A percentile compares a stretch with the other conserved stretches of the same genome.
Conservation (phyloP, 192 early-diverging fungal species). For the Haplosporangium gracile region DNA sequence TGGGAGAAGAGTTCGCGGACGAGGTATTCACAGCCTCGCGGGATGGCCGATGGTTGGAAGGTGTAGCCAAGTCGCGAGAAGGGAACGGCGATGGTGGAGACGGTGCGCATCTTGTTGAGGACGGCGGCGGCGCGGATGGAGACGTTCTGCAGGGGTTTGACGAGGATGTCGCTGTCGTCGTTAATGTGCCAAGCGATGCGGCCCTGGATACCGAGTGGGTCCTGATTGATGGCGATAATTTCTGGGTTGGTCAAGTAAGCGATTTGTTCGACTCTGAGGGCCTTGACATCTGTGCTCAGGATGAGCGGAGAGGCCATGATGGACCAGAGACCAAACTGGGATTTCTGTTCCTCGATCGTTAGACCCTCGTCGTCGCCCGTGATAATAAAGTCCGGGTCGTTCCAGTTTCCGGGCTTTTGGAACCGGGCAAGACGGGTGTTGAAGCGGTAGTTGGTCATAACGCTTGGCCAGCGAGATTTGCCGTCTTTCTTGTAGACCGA, state of each 20-base stretch:
- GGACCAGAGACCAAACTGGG: slow-evolving; percentile 71
- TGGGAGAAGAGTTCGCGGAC: slow-evolving; percentile 41
- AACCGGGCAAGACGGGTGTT: slow-evolving; percentile 54
- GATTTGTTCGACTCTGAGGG: slow-evolving; percentile 33
- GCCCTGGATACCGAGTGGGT: slow-evolving; percentile 60
- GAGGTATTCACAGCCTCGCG: slow-evolving; percentile 12
- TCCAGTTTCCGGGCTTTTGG: slow-evolving; percentile 54
- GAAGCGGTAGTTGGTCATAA: slow-evolving; percentile 59
- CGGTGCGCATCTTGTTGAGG: slow-evolving; percentile 29
- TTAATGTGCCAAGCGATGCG: slow-evolving; percentile 24
- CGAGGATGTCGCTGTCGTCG: slow-evolving; percentile 25
- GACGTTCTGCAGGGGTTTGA: slow-evolving; percentile 33
- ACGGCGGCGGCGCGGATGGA: slow-evolving; percentile 40
- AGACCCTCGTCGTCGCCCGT: slow-evolving; percentile 59
- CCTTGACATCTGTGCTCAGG: slow-evolving; percentile 67
- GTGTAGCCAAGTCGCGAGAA: slow-evolving; percentile 48
- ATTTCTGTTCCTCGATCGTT: slow-evolving; percentile 53
- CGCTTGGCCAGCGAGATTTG: slow-evolving; percentile 41
- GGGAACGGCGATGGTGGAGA: slow-evolving; percentile 27
- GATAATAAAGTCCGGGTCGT: slow-evolving; percentile 59
- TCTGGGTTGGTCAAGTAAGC: slow-evolving; percentile 61
- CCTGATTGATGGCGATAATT: slow-evolving; percentile 74
- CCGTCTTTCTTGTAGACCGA: slow-evolving; percentile 44
- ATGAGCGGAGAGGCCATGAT: slow-evolving; percentile 71
- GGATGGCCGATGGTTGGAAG: not conserved